Conservation (phyloP, 2,329 filamentous ascomycete species). For the Exophiala mesophila region DNA sequence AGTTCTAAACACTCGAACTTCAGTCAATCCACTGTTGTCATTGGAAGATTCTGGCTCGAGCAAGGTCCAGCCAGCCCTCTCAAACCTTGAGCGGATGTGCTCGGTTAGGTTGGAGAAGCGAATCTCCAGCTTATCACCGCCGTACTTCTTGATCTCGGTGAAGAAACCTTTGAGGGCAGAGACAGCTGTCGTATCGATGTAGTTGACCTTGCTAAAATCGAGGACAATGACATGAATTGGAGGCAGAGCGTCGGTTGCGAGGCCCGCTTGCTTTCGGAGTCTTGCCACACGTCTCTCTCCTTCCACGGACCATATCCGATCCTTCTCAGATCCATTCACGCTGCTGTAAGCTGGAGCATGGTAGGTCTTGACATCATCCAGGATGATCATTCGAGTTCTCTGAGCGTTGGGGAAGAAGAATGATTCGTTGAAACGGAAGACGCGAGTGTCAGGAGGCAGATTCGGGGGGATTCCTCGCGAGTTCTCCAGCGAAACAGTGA, state of each 20-base stretch:
- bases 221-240: slow-evolving; percentile 48
- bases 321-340: slow-evolving; percentile 32
- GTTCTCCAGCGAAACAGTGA: slow-evolving; percentile 27
- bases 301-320: slow-evolving; percentile 53
- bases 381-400: slow-evolving; percentile 44
- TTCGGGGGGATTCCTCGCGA: slow-evolving; percentile 19
- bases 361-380: slow-evolving; percentile 49
- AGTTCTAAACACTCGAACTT: slow-evolving; percentile 16
- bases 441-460: slow-evolving; percentile 46
- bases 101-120: slow-evolving; percentile 47
- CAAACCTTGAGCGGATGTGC: slow-evolving; percentile 34
- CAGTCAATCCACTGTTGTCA: slow-evolving; percentile 6
- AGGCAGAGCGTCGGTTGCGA: slow-evolving; percentile 32
- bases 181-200: slow-evolving; percentile 52
- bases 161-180: slow-evolving; percentile 47
- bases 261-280: slow-evolving; percentile 40
- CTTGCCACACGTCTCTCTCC: slow-evolving; percentile 45
- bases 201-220: slow-evolving; percentile 49
- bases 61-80: slow-evolving; percentile 33
- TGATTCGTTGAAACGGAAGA: slow-evolving; percentile 54
- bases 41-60: slow-evolving; percentile 12
- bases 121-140: slow-evolving; percentile 43
- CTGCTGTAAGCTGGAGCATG: slow-evolving; percentile 39
- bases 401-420: slow-evolving; percentile 61
- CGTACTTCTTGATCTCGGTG: slow-evolving; percentile 47